Base-by-base conservation (phyloP, 2,329 filamentous ascomycete genomes). In the Pseudogymnoascus sp. region DNA sequence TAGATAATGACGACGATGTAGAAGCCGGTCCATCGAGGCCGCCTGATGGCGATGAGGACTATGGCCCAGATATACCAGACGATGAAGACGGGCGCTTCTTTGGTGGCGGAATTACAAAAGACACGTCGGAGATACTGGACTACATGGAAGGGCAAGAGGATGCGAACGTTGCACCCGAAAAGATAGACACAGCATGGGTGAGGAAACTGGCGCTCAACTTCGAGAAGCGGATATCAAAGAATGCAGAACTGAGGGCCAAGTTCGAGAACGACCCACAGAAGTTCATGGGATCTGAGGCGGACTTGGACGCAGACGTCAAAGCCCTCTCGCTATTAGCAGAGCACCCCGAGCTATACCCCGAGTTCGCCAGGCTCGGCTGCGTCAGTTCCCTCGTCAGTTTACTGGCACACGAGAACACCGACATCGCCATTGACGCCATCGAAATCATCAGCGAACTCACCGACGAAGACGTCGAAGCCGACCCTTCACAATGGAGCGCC, bases 11-110 rank as follows among this genome's bases (percentile, higher is more conserved):
- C 40, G 74, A 78, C 64, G 75, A 81, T 67, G 72, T 75, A 46
- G 79, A 82, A 69, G 79, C 79, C 37, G 79, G 78, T 1, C 79
- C 81, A 2, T 80, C 84, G 46, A 76, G 83, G 37, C 82, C 84
- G 12, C 79, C 80, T 6, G 75, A 75, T 41, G 84, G 84, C 66
- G 79, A 83, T 26, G 81, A 81, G 61, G 84, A 84, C 59, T 82
- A 83, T 60, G 77, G 75, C 33, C 82, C 83, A 10, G 79, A 81
- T 43, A 76, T 71, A 28, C 79, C 74, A 7, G 90, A 93, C 68
- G 93, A 96, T 70, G 91, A 96, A 61, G 95, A 96, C 67, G 95
- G 93, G 0, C 88, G 95, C 10, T 99, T 99, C 79, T 99, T 97
- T 70, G 95, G 93, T 46, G 90, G 92, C 62, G 95, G 95, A 35